Evolutionary conservation across 305 asterid species (phyloP).

Genomic region (Plantago coronopus): DNA sequence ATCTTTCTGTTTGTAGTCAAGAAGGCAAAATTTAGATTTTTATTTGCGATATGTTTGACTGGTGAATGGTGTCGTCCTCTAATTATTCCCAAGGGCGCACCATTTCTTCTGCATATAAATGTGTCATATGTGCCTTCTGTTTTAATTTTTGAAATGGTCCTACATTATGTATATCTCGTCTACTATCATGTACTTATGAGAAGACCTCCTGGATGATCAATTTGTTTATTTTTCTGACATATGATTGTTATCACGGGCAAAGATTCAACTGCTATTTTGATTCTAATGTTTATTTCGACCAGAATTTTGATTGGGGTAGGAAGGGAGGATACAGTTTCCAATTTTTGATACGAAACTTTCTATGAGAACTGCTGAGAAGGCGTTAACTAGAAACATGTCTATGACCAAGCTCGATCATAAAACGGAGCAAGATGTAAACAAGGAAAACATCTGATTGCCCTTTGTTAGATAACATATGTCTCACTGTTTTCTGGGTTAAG

Average conservation of each 20-base stretch:
- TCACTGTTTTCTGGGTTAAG: background rate
- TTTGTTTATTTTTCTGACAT: background rate
- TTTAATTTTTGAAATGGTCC: background rate
- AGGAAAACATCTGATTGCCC: too few species aligned
- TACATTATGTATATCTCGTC: background rate
- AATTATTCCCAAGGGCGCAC: background rate
- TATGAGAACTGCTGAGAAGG: too few species aligned
- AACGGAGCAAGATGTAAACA: too few species aligned
- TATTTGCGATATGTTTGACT: background rate
- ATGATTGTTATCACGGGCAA: background rate
- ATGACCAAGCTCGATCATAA: conserved; percentile 6
- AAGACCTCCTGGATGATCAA: background rate
- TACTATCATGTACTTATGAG: background rate
- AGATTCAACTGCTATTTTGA: too few species aligned
- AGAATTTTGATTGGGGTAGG: too few species aligned
- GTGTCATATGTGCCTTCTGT: background rate
- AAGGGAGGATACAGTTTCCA: too few species aligned
- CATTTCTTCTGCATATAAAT: background rate
- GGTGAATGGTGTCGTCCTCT: background rate
- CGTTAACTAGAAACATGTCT: background rate
- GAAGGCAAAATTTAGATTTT: conserved; percentile 4
- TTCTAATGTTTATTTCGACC: too few species aligned
- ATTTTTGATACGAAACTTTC: too few species aligned
- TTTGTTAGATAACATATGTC: conserved; percentile 7
- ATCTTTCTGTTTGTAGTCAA: conserved; percentile 1